Percentiles rank a stretch among this genome's conserved stretches.
Conservation (phyloP, 108 stramenopile genomes). For the Aurantiochytrium sp. region DNA sequence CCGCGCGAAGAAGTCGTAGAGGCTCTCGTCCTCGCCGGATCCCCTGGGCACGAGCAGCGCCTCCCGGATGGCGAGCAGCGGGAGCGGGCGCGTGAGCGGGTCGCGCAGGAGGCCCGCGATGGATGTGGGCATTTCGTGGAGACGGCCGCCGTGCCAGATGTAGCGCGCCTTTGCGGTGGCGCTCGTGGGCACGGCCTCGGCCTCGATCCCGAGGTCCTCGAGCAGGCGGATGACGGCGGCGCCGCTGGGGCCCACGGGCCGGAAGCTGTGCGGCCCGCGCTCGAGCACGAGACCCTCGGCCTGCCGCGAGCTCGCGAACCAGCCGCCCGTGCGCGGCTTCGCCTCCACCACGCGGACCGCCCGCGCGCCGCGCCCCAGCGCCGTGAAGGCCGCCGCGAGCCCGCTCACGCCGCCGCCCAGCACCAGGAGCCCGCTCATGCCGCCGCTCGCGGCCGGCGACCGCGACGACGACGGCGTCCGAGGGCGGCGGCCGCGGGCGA, state of each 20-base stretch:
- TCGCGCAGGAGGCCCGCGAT: not conserved
- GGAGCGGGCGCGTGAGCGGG: not conserved
- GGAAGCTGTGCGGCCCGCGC: not conserved
- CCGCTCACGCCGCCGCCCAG: constrained; percentile 27
- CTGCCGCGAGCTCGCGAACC: not conserved
- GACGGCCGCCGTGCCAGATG: not conserved
- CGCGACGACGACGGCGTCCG: too few relatives aligned
- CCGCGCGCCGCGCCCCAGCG: not conserved
- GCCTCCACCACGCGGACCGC: not conserved
- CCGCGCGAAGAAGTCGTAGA: not conserved
- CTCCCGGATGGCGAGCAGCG: not conserved
- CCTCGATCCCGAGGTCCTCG: not conserved
- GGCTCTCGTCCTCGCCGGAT: not conserved
- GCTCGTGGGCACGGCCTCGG: not conserved
- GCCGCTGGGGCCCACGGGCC: constrained; percentile 22
- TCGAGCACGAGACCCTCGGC: not conserved
- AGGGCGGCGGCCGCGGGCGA: too few relatives aligned
- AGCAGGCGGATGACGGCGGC: not conserved
- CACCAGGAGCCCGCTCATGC: not conserved
- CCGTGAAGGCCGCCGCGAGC: not conserved
- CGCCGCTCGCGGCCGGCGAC: too few relatives aligned
- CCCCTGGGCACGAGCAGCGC: not conserved
- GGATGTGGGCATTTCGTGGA: not conserved
- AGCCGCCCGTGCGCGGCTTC: not conserved
- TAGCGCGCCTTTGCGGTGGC: not conserved